Evolutionary conservation across 352 stramenopile genomes (phyloP), one percentile per base, ranked within the genome.

Genomic region (Phytophthora syringae): DNA sequence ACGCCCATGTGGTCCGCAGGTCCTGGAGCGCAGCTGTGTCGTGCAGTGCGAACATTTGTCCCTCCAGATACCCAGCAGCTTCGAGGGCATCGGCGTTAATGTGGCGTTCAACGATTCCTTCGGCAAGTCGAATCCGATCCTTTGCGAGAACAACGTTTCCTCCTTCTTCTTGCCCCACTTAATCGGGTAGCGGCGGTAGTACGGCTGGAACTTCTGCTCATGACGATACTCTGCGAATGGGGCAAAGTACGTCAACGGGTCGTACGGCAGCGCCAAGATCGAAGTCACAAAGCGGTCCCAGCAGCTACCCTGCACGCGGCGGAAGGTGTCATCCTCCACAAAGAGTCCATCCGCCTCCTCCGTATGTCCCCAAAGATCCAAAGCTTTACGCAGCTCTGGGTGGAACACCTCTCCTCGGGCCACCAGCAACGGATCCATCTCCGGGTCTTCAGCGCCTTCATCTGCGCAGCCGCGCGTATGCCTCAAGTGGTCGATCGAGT

Each of bases 31-130:
- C 82, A 0, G 66, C 68, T 0, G 69, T 20, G 53, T 97, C 92
- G 61, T 97, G 91, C 11, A 97, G 73, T n/a, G 91, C 89, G 64
- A 97, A 96, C 73, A 94, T 90, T 47, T 89, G 77, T 16, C 79
- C 76, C 2, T 82, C 76, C 27, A 95, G 47, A 44, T 80, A 90
- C 16, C 70, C 70, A 5, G 76, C 70, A 3, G 73, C 81, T 45
- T 86, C 62, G 7, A 95, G 59, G 36, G 83, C 84, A 25, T 95
- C 83, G 18, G 74, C 75, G 56, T 92, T 92, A 56, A 95, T 84
- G 63, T 95, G 87, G 2, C 84, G 80, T 22, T 85, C 71, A 3
- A 95, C 74, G n/a, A 93, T 95, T 13, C 83, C 67, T 22, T 75
- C 73, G 1, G 79, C 82, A 0, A 95, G 73, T 16, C 87, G 83